Evolutionary conservation across 208 protist species (phyloP), one percentile per base, ranked within the genome.

Genomic region (Angomonas desouzai): DNA sequence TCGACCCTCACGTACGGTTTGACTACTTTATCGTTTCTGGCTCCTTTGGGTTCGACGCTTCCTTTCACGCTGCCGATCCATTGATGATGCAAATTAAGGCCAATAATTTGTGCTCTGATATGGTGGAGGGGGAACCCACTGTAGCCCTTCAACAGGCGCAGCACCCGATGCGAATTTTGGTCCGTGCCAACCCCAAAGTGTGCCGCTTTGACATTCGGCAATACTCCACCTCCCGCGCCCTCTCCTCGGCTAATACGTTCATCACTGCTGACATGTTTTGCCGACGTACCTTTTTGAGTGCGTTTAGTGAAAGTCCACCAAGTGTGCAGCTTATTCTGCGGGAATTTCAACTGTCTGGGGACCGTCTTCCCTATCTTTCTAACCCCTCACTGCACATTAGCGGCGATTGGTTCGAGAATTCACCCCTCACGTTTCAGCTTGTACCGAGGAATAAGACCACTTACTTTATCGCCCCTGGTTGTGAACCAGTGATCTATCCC

Each of bases 1-100:
- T 91, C 48, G 88, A 91, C 48, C 67, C 87, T 40, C 69, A 60
- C 16, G 59, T 68, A n/a, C 68, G 82, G 7, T 91, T 90, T 56
- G 88, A 94, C 61, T 94, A 91, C 63, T 57, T 88, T 57, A 56
- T 94, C 22, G 75, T 85, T 3, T 78, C 77, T 1, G 82, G 85
- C 18, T 61, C 61, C 60, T 90, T 94, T 57, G 76, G 83, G 49
- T 93, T 76, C 20, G 77, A 72, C 22, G 68, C 62, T 51, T 73
- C 75, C 47, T 86, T 82, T 48, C 76, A 62, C n/a, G 60, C 47
- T 11, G 64, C 79, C 1, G 88, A 94, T 60, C 62, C 72, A 25
- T 70, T 94, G 13, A 56, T 77, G 10, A 45, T 72, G 2, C 76
- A 91, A 40, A 89, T 93, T 10, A 66, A 72, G 16, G 20, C 72